Conservation (phyloP, 2,329 filamentous ascomycete species). For the Cordyceps cicadae region DNA sequence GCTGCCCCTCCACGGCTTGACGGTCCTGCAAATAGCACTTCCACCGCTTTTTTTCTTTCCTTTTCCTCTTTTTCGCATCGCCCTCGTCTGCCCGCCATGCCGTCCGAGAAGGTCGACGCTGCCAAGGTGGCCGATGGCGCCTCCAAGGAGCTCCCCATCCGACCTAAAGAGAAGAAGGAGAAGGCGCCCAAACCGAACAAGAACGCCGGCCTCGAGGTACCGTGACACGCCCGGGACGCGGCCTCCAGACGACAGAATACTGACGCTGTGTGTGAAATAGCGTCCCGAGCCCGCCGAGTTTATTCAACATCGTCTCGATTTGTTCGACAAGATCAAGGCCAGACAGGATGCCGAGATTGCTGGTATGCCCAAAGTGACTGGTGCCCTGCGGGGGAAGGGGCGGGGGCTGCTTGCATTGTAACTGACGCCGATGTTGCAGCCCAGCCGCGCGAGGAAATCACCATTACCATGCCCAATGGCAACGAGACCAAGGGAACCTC, state of each 20-base stretch:
- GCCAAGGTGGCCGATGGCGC: slow-evolving; percentile 27
- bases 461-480: slow-evolving; percentile 65
- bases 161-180: slow-evolving; percentile 30
- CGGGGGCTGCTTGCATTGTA: not conserved
- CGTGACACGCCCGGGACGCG: slow-evolving; percentile 11
- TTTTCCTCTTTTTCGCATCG: slow-evolving; percentile 19
- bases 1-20: slow-evolving; percentile 6
- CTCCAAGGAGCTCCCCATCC: slow-evolving; percentile 26
- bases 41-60: slow-evolving; percentile 1
- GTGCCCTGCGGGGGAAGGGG: not conserved
- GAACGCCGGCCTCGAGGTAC: slow-evolving; percentile 47
- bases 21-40: slow-evolving; percentile 26
- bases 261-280: slow-evolving; percentile 19
- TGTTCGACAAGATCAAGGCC: slow-evolving; percentile 85
- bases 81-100: slow-evolving; percentile 24
- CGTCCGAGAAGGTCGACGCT: slow-evolving; percentile 29
- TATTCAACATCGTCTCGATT: slow-evolving; percentile 71
- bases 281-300: slow-evolving; percentile 56
- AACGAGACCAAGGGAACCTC: slow-evolving; percentile 65
- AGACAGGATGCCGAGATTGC: slow-evolving; percentile 68
- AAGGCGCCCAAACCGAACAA: slow-evolving; percentile 46
- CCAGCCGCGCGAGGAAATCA: slow-evolving; percentile 67
- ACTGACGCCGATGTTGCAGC: slow-evolving; percentile 28
- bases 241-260: slow-evolving; percentile 16
- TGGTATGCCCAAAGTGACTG: slow-evolving; percentile 21